Evolutionary conservation across 83 land plant species (phyloP), one percentile per base, ranked within the genome.

Genomic region (Diphasiastrum complanatum): DNA sequence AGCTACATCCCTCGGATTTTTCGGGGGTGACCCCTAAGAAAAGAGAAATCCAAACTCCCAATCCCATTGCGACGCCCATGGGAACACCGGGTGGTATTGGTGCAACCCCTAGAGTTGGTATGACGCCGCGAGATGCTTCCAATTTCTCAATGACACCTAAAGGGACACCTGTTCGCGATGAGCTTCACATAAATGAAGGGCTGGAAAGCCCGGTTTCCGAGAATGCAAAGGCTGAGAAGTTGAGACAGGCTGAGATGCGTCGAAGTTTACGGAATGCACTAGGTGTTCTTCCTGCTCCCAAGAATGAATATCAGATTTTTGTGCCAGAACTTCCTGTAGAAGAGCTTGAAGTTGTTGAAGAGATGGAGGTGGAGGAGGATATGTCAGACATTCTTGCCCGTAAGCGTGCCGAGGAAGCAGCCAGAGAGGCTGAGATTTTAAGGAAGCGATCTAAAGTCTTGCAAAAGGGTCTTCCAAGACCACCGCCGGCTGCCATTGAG

Each of bases 1-100:
- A 88, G 49, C 58, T 92, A 66, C 91, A 92, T 57, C 97, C 97
- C 41, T 85, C 91, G 31, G 97, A 92, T 65, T 92, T 92, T 63
- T 85, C 95, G 1, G 97, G 97, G 30, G 95, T 92, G 32, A 92
- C 89, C 5, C 97, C 97, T 29, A 85, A 72, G 51, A 88, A 76
- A 64, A 85, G 62, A 75, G 97, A 87, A 57, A 79, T 91, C 30
- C 90, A 78, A 51, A 91, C 97, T 3, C 97, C 97, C 33, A 91
- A 91, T 56, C 90, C 82, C 2, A 81, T 91, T 57, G 78, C 92
- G 25, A 87, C 97, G 22, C 95, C 97, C 8, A 48, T 75, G 14
- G 81, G 81, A n/a, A 91, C 86, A 34, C 91, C 69, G 65, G 92
- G 86, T 41, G 72, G 76, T 8, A 59, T 50, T n/a, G 90, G 84